Conservation (phyloP, 2,329 filamentous ascomycete genomes). For the Trichoderma sp. region DNA sequence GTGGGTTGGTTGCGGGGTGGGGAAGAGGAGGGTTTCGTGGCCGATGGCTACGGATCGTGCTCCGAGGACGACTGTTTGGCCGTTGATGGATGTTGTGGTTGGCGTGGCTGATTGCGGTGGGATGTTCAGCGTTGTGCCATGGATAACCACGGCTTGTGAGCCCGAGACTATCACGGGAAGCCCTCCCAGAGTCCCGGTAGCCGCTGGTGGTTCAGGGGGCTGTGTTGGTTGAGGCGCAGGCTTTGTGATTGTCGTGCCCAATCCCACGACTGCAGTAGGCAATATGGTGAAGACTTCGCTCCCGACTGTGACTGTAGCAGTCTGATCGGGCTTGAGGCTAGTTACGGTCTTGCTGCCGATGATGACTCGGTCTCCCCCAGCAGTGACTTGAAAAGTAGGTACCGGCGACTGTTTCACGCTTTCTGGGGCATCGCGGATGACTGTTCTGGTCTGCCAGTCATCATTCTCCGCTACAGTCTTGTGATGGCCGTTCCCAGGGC, state of each 20-base stretch:
- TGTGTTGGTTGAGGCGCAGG: constrained; percentile 41
- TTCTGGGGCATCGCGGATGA: neutral
- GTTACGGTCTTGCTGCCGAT: constrained; percentile 52
- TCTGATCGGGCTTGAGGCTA: constrained; percentile 43
- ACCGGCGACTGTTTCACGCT: constrained; percentile 21
- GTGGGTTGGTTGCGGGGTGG: constrained; percentile 43
- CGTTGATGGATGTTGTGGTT: constrained; percentile 42
- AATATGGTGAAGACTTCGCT: constrained; percentile 52
- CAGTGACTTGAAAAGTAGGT: constrained; percentile 46
- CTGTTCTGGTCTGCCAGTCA: neutral
- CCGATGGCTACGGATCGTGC: constrained; percentile 43
- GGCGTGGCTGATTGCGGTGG: constrained; percentile 39
- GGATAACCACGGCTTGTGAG: constrained; percentile 44
- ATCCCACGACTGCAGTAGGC: constrained; percentile 50
- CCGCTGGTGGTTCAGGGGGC: constrained; percentile 41
- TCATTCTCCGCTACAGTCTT: constrained; percentile 25
- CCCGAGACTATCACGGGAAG: constrained; percentile 48
- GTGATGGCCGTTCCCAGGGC: constrained; percentile 30
- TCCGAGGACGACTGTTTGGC: constrained; percentile 41
- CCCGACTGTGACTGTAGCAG: constrained; percentile 47
- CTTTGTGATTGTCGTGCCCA: constrained; percentile 49
- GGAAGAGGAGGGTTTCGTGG: constrained; percentile 44
- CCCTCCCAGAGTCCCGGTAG: constrained; percentile 44
- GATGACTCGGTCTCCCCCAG: constrained; percentile 50
- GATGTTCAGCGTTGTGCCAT: constrained; percentile 48